These are phyloP conservation scores for Rhodotorula sp. DNA, from an alignment of 1,284 basidiomycete genomes.

Conservation along the genomic window DNA sequence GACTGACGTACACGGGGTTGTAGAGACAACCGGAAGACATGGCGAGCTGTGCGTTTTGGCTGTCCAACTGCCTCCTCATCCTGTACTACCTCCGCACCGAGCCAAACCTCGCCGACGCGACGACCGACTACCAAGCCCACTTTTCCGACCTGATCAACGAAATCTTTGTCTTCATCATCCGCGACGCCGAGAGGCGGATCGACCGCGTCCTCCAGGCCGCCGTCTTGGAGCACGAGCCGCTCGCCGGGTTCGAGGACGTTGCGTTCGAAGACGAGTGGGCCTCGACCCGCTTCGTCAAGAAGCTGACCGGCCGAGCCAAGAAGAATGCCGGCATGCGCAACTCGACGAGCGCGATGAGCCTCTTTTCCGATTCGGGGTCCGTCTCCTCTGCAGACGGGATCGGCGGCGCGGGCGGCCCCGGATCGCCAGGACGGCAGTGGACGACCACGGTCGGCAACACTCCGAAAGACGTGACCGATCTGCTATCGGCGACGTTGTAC, in stretches of 20 bases:
- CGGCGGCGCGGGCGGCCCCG: background rate
- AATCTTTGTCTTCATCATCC: conserved; percentile 93
- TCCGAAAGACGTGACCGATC: conserved; percentile 68
- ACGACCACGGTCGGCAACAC: conserved; percentile 1
- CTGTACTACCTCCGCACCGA: conserved; percentile 87
- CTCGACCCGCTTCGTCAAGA: conserved; percentile 66
- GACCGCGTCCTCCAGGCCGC: conserved; percentile 80
- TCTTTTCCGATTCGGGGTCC: conserved; percentile 23
- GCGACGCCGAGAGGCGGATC: conserved; percentile 82
- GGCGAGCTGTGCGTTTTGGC: conserved; percentile 85
- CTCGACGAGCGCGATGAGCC: conserved; percentile 18
- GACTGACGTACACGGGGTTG: background rate
- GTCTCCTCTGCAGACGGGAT: background rate
- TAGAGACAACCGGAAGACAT: conserved; percentile 80
- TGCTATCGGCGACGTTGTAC: conserved; percentile 83
- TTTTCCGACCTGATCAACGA: conserved; percentile 88
- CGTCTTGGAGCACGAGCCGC: conserved; percentile 77
- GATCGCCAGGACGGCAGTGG: background rate
- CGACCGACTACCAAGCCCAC: conserved; percentile 34
- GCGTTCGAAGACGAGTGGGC: conserved; percentile 94
- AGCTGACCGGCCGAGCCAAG: conserved; percentile 62
- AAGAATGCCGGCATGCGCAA: conserved; percentile 49
- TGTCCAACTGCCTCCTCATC: conserved; percentile 85
- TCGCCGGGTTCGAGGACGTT: conserved; percentile 71
- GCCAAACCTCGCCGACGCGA: conserved; percentile 33